Base-by-base conservation (phyloP, 2,329 filamentous ascomycete species). In the Rutstroemia sp. region DNA sequence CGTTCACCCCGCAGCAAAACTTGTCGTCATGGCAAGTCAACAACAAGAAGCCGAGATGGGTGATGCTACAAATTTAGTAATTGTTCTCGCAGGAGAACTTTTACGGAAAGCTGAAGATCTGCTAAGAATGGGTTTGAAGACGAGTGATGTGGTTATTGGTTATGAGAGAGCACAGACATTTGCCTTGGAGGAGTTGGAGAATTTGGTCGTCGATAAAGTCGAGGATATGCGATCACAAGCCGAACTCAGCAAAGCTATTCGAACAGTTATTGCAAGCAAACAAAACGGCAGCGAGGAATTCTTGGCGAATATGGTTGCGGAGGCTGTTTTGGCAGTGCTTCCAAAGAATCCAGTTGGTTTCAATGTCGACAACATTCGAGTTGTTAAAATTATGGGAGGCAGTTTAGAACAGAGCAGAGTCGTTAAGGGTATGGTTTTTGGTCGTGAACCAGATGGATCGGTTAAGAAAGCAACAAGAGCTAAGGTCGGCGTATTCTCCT, bases 1-100 rank as follows among this genome's bases (percentile, higher is more conserved):
- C 61, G 92, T 99, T 56, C 94, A 99, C 77, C 94, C 95, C 61
- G 94, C 94, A 57, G 95, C 94, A 51, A 99, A 99, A 78, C 80
- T 99, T 63, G 78, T 99, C 54, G 94, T 99, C 67, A 99, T 99
- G 95, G 92, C 94, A 60, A 92, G 88, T 73, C 94, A 99, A 75
- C 94, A 99, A 77, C 95, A 99, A 76, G 95, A 99, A 74, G 85
- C 92, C 44, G 94, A 99, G 82, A 96, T 99, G 89, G 94, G 94
- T 58, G 95, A 99, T 75, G 94, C 89, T 56, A 99, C 94, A 57
- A 99, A 99, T 75, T 76, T 99, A 72, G 94, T 99, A 67, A 97
- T 99, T 69, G 81, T 99, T 54, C 78, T 99, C 60, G 94, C 94
- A 5, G 94, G 95, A 63, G 94, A 99, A 78, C 78, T 99, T 68